Conservation (phyloP, 768 basidiomycete genomes). For the Amanita rubescens region DNA sequence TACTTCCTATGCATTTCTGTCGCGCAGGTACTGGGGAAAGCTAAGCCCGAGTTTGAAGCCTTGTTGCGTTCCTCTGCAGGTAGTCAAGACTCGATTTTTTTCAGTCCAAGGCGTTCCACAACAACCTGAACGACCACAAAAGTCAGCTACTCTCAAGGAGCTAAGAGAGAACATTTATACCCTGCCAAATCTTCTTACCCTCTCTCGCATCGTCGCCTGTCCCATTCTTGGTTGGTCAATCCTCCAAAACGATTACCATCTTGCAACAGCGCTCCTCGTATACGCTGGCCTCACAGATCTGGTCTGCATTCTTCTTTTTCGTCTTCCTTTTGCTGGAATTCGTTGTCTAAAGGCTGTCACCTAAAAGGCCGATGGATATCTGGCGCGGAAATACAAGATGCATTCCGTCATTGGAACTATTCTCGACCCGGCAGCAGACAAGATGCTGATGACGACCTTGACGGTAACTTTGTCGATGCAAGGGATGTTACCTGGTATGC, state of each 20-base stretch:
- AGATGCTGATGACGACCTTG: conserved; percentile 89
- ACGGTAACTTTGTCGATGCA: conserved; percentile 81
- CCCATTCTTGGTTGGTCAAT: conserved; percentile 92
- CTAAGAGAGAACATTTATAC: conserved; percentile 89
- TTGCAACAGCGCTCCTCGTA: conserved; percentile 77
- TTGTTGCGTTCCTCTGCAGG: background rate
- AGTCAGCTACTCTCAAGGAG: background rate
- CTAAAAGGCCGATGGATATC: conserved; percentile 78
- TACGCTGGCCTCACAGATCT: conserved; percentile 92
- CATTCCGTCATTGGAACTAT: conserved; percentile 90
- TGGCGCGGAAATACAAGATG: conserved; percentile 85
- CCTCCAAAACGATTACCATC: conserved; percentile 66
- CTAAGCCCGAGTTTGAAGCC: background rate
- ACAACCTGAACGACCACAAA: background rate
- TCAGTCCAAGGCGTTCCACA: background rate
- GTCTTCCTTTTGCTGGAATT: conserved; percentile 5
- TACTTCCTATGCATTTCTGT: background rate
- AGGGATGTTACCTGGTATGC: conserved; percentile 73
- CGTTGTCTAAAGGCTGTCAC: conserved; percentile 3
- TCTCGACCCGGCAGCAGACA: conserved; percentile 96
- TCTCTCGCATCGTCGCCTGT: conserved; percentile 82
- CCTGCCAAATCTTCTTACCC: conserved; percentile 82
- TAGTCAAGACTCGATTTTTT: background rate
- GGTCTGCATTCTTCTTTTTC: conserved; percentile 40
- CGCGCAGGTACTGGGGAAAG: background rate